These are phyloP conservation scores for Sindora glabra DNA, from an alignment of 306 rosid species.

Conservation along the genomic window DNA sequence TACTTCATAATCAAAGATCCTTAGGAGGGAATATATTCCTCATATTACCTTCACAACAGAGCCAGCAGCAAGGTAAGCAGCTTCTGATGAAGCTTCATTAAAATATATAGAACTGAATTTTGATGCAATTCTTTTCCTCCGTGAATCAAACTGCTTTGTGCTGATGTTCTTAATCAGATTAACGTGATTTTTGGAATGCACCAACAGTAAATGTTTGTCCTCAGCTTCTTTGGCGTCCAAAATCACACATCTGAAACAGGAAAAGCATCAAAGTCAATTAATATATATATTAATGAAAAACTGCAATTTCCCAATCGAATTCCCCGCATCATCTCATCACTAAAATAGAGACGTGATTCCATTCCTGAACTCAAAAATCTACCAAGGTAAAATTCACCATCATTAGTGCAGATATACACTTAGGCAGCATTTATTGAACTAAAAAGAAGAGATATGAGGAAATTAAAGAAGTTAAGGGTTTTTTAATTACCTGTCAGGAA, in stretches of 20 bases:
- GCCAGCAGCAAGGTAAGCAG: slow-evolving; percentile 92
- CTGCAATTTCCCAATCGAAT: too few relatives aligned
- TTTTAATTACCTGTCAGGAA: slow-evolving; percentile 42
- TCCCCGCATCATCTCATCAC: too few relatives aligned
- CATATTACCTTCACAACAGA: slow-evolving; percentile 59
- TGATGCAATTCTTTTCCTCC: slow-evolving; percentile 36
- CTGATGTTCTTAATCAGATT: slow-evolving; percentile 62
- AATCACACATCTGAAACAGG: slow-evolving; percentile 70
- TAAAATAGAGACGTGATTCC: too few relatives aligned
- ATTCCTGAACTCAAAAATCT: too few relatives aligned
- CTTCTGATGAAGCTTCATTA: slow-evolving; percentile 74
- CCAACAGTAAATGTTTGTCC: slow-evolving; percentile 38
- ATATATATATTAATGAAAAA: too few relatives aligned
- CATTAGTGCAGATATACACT: too few relatives aligned
- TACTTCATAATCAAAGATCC: neutral
- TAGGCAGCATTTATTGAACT: too few relatives aligned
- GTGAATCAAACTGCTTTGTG: slow-evolving; percentile 38
- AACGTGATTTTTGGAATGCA: slow-evolving; percentile 60
- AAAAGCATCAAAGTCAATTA: too few relatives aligned
- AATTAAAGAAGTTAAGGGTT: neutral
- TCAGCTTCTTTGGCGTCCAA: slow-evolving; percentile 74
- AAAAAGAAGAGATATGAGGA: too few relatives aligned
- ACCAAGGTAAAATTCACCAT: too few relatives aligned
- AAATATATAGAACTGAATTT: slow-evolving; percentile 65
- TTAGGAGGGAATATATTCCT: neutral